Base-by-base conservation (phyloP, 176 grass and related monocot species). In the Musa schizocarpa region DNA sequence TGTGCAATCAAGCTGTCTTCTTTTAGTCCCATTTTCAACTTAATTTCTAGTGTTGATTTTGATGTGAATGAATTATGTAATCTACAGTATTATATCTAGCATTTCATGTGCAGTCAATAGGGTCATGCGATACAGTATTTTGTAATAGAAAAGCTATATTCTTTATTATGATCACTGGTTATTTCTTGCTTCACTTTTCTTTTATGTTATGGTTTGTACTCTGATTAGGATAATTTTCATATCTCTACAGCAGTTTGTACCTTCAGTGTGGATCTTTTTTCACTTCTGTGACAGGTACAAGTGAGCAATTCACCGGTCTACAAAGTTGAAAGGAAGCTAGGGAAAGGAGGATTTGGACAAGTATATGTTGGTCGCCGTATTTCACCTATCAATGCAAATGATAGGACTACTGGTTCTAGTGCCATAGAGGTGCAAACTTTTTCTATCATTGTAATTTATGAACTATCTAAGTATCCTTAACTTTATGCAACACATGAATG, bases 281-380 rank as follows among this genome's bases (percentile, higher is more conserved):
- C 67, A 55, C 64, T 4, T 79, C 54, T 79, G 53, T 2, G 73
- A 70, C 81, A 99, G 95, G 88, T 99, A 55, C 88, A 94, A 80
- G 81, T 99, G 50, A 86, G 88, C 65, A 89, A 74, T 83, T 99
- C 95, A 69, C 90, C 95, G 9, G 85, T 75, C 43, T 99, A 99
- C 84, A 94, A 68, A 87, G 76, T 94, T 77, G 88, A 92, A 19
- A 91, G 71, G 80, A 94, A 80, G 76, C 95, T 99, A 48, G 95
- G 95, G 9, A 94, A 99, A 83, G 95, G 95, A 86, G 91, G 95
- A 81, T 99, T 94, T 87, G 95, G 95, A 27, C 95, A 99, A 89
- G 95, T 99, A 51, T 99, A 94, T 77, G 88, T 99, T 81, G 95
- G 95, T 52, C 86, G 77, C 19, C 86, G 88, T 74, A 63, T 86